These are phyloP conservation scores for Populus tomentosa DNA, from an alignment of 441 rosid genomes.

Conservation along the genomic window DNA sequence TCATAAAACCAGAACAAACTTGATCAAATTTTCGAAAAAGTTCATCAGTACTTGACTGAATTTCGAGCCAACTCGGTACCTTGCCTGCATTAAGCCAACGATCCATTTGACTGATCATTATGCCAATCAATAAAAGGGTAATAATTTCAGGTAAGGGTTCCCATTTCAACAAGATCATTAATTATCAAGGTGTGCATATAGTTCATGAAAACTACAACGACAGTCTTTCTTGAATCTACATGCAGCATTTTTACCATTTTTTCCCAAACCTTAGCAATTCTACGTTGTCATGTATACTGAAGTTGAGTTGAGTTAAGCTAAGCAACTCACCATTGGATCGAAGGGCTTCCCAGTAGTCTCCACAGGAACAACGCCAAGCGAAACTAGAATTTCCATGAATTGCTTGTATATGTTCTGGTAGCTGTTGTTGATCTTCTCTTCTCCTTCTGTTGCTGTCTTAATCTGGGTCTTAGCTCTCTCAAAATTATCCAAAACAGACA, in stretches of 20 bases:
- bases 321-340: constrained; percentile 84
- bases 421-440: constrained; percentile 81
- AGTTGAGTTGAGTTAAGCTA: constrained; percentile 1
- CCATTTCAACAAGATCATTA: background rate
- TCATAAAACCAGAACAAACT: constrained; percentile 50
- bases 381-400: constrained; percentile 67
- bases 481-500: constrained; percentile 82
- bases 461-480: constrained; percentile 91
- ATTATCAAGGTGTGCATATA: background rate
- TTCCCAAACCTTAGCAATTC: background rate
- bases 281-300: background rate
- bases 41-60: constrained; percentile 47
- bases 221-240: background rate
- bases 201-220: background rate
- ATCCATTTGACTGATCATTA: constrained; percentile 26
- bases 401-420: constrained; percentile 96
- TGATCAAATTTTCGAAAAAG: constrained; percentile 34
- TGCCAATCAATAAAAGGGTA: constrained; percentile 18
- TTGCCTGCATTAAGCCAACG: constrained; percentile 50
- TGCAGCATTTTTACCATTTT: background rate
- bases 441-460: constrained; percentile 83
- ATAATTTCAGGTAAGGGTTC: background rate
- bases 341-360: constrained; percentile 81
- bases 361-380: constrained; percentile 77
- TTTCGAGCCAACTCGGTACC: constrained; percentile 56